Evolutionary conservation across 2,329 filamentous ascomycete species (phyloP).

Genomic region (Hymenoscyphus occultus): DNA sequence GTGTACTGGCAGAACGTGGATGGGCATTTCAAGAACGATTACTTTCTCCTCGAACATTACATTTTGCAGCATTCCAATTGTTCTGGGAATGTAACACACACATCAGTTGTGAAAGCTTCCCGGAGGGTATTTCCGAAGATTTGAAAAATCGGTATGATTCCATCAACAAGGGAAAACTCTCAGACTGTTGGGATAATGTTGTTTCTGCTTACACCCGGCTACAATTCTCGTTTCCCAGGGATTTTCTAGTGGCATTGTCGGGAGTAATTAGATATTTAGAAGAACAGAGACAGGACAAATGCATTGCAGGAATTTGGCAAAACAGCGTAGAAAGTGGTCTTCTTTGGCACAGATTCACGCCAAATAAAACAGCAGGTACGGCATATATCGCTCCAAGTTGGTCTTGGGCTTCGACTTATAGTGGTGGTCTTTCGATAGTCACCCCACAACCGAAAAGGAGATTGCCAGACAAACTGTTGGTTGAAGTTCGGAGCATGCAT

Average conservation of each 20-base stretch:
- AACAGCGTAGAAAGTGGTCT: not conserved
- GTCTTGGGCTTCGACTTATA: not conserved
- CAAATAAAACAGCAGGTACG: not conserved
- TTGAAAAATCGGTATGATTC: not conserved
- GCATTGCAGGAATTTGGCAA: not conserved
- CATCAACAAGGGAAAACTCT: not conserved
- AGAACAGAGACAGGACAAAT: not conserved
- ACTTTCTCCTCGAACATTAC: not conserved
- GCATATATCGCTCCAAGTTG: not conserved
- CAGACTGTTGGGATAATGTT: not conserved
- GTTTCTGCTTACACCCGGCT: not conserved
- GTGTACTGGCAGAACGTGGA: not conserved
- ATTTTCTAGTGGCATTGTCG: not conserved
- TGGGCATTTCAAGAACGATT: conserved; percentile 7
- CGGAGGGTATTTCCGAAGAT: not conserved
- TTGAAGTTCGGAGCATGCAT: not conserved
- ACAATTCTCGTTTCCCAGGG: not conserved
- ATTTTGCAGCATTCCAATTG: not conserved
- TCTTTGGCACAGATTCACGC: not conserved
- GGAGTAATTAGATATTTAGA: not conserved
- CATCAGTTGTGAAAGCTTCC: not conserved
- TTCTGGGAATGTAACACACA: not conserved
- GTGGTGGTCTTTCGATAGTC: not conserved
- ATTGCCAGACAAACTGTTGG: not conserved
- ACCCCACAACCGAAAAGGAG: too few relatives aligned